Base-by-base conservation (phyloP, 345 rosid species). In the Brassica carinata region DNA sequence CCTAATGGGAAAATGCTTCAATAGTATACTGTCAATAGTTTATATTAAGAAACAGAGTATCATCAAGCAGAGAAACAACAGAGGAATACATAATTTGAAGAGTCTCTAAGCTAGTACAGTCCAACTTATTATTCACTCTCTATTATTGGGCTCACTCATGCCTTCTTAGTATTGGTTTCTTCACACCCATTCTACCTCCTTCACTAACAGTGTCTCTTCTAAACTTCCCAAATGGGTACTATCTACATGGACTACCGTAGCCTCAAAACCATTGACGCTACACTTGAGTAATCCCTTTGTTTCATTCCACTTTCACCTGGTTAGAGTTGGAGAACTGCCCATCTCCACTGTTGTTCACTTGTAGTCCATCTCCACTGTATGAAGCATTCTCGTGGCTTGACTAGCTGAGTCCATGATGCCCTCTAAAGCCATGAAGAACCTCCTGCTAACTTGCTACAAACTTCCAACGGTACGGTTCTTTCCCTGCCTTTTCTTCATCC, bases 331-430 rank as follows among this genome's bases (percentile, higher is more conserved):
- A 48, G 19, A 67, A 43, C 30, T 48, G 45, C 13, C 53, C 64
- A 14, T 82, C 79, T 55, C 34, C 77, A 34, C n/a, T 9, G 36
- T 55, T 71, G 62, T 71, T 61, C 74, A 65, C 64, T 33, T 33
- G 0, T 15, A 33, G 51, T 13, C 26, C 26, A 23, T 23, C 26
- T 23, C 26, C 26, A 79, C 94, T 93, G 81, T 90, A 91, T 17
- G 89, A 82, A 72, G 71, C 85, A 38, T 38, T 81, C 31, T 79
- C 81, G 65, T 86, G 83, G 68, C 26, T 77, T 73, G 58, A 93
- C 86, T 85, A 96, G 79, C 80, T 95, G 94, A 64, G 90, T 88
- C 99, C 98, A 95, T 14, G 99, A 85, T 23, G 86, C 88, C 68
- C 85, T 84, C 65, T 93, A 89, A 74, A 86, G 89, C 99, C 98